Conservation (phyloP, 495 filamentous ascomycete genomes). For the Neurospora africana region DNA sequence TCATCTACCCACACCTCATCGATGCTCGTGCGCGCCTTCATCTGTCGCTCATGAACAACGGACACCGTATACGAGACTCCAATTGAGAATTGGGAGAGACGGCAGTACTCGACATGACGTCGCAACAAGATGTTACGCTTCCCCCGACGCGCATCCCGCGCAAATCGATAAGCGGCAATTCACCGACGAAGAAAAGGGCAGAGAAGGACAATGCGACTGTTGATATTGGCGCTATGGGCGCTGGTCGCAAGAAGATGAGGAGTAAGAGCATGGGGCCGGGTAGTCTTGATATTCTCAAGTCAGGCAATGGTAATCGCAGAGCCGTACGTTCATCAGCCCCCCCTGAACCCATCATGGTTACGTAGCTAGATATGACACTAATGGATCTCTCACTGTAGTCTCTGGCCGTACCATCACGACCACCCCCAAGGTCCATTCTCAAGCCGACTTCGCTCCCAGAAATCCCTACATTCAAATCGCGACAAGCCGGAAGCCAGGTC, state of each 20-base stretch:
- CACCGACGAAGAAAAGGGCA: conserved; percentile 36
- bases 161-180: conserved; percentile 67
- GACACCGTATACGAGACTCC: neutral
- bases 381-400: conserved; percentile 24
- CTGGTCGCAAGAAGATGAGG: conserved; percentile 60
- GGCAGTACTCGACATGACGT: conserved; percentile 28
- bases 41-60: neutral
- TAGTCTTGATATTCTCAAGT: conserved; percentile 70
- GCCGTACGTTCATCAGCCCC: conserved; percentile 43
- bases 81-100: neutral
- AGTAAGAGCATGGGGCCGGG: conserved; percentile 95
- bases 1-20: neutral
- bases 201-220: conserved; percentile 68
- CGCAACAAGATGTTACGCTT: conserved; percentile 34
- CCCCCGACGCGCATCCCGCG: conserved; percentile 53
- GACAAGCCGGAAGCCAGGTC: conserved; percentile 19
- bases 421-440: conserved; percentile 65
- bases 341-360: neutral
- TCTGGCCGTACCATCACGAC: conserved; percentile 31
- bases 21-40: neutral
- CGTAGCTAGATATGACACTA: neutral
- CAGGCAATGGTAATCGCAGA: conserved; percentile 68
- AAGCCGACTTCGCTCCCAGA: conserved; percentile 65
- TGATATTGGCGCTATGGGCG: conserved; percentile 40
- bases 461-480: conserved; percentile 40